Evolutionary conservation across 2,329 filamentous ascomycete species (phyloP), one percentile per base, ranked within the genome.

Genomic region (Paecilomyces sp.): DNA sequence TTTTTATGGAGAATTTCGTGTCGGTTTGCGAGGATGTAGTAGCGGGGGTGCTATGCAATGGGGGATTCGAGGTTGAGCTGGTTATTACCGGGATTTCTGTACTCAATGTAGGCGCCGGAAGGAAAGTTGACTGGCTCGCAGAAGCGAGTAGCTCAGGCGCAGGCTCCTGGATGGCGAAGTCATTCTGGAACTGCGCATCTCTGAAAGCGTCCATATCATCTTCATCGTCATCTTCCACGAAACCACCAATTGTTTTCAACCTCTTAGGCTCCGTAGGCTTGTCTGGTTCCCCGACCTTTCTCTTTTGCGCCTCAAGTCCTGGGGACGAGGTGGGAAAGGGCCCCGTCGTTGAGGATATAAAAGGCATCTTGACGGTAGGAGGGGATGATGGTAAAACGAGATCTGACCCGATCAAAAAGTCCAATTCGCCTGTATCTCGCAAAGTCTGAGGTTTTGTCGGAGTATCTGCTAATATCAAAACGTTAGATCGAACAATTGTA

Each of bases 151-250:
- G 63, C 18, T 65, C 62, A 11, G 62, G 59, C 11, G 61, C 41
- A 11, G 69, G 60, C 41, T 70, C 67, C 28, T 68, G 64, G n/a
- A 74, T 61, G 31, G 69, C 65, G 30, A 70, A 68, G 55, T 73
- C 69, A 54, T 61, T 68, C n/a, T 66, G 64, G 22, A 71, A 51
- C 25, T 74, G 66, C 30, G 69, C 67, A 53, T 72, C 69, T 18
- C 64, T 60, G 47, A 74, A 63, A 8, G 68, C 68, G 11, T 67
- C 63, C 51, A 53, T 53, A 4, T 70, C 66, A 51, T 75, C 73
- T 7, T 75, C 74, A 31, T 78, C 74, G 13, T 73, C 74, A 28
- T 78, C 76, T 34, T 74, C 74, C 31, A 77, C 58, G 60, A 79
- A 79, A 11, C 76, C 76, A 36, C 74, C 76, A 55, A 76, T 64